Conservation (phyloP, 2,329 filamentous ascomycete genomes). For the Penicillium crustosum region DNA sequence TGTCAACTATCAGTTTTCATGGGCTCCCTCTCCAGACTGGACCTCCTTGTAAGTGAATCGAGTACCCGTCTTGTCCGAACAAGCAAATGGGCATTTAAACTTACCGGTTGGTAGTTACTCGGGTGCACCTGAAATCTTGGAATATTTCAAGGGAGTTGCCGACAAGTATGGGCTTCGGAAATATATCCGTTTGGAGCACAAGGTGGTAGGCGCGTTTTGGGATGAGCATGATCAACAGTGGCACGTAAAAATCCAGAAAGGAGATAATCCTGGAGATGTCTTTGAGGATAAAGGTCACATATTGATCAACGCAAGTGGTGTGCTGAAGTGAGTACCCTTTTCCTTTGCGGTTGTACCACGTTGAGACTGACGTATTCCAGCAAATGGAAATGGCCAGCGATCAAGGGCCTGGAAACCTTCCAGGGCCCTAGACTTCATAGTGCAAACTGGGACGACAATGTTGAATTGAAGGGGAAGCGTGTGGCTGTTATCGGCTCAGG, state of each 20-base stretch:
- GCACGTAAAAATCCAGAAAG: constrained; percentile 26
- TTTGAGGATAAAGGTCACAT: constrained; percentile 13
- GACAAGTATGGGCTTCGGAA: constrained; percentile 27
- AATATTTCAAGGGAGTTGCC: constrained; percentile 29
- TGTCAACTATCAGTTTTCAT: constrained; percentile 36
- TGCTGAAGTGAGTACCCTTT: constrained; percentile 12
- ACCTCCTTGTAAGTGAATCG: constrained; percentile 12
- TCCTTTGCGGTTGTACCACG: neutral
- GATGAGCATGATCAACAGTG: constrained; percentile 30
- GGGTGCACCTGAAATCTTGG: constrained; percentile 26
- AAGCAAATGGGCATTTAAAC: neutral
- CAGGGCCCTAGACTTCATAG: constrained; percentile 11
- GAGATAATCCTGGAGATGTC: constrained; percentile 1
- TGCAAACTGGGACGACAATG: constrained; percentile 31
- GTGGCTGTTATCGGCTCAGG: constrained; percentile 26
- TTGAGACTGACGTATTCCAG: neutral
- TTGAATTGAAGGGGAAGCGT: constrained; percentile 48
- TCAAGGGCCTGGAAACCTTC: constrained; percentile 9
- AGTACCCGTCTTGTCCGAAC: constrained; percentile 4
- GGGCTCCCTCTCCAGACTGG: constrained; percentile 27
- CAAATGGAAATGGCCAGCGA: constrained; percentile 17
- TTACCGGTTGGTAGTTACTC: constrained; percentile 22
- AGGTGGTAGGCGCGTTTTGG: constrained; percentile 31
- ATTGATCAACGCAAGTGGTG: constrained; percentile 14
- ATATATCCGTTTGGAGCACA: constrained; percentile 28